These are phyloP conservation scores for Zizania palustris DNA, from an alignment of 202 grass and related monocot genomes.

Conservation along the genomic window DNA sequence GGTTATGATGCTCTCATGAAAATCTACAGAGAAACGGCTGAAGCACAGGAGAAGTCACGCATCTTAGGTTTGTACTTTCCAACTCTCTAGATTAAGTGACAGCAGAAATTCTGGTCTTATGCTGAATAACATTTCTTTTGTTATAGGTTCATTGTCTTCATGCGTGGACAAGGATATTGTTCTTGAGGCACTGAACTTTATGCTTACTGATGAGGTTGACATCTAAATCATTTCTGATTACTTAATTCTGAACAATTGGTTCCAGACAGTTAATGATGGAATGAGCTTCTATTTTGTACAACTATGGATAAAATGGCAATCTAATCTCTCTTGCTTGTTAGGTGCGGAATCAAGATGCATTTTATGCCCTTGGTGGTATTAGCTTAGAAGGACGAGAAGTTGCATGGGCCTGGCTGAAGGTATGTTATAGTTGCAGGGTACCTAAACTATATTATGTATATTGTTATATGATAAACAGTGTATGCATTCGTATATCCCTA, in stretches of 20 bases:
- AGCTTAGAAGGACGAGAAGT: conserved; percentile 76
- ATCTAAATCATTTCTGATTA: conserved; percentile 24
- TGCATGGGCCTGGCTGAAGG: conserved; percentile 92
- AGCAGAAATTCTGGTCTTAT: conserved; percentile 22
- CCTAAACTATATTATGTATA: not conserved
- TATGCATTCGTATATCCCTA: not conserved
- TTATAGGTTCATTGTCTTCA: conserved; percentile 66
- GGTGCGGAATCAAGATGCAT: conserved; percentile 85
- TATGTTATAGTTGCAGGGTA: conserved; percentile 33
- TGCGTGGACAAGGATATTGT: conserved; percentile 78
- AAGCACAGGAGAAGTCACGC: conserved; percentile 81
- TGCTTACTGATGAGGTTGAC: conserved; percentile 78
- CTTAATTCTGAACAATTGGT: not conserved
- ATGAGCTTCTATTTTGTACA: conserved; percentile 13
- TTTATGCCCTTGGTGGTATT: conserved; percentile 69
- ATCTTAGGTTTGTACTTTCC: conserved; percentile 59
- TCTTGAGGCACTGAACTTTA: conserved; percentile 70
- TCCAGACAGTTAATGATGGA: not conserved
- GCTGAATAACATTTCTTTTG: conserved; percentile 34
- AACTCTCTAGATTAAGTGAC: conserved; percentile 21
- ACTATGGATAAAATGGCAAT: not conserved
- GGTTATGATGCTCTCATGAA: conserved; percentile 79
- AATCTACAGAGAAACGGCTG: conserved; percentile 73
- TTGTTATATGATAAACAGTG: conserved; percentile 1
- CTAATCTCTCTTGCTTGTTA: conserved; percentile 42